A percentile compares a stretch with the other conserved stretches of the same genome.
Evolutionary conservation across 805 yeast genomes (phyloP).

Genomic region (Debaryomyces hansenii): DNA sequence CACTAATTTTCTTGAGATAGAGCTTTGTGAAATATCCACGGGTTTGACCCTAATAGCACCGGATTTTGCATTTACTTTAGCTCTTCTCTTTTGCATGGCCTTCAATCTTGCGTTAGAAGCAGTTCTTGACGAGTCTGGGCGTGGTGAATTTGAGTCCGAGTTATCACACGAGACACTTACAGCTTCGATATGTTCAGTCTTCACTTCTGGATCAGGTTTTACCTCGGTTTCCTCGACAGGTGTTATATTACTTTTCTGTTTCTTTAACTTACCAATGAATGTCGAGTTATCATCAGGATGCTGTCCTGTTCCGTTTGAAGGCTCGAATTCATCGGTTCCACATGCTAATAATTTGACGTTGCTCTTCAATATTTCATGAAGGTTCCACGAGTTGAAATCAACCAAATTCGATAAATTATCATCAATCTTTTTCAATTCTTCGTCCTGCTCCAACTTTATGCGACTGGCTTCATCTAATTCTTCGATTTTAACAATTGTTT

Average conservation of each 20-base stretch:
- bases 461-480: conserved; percentile 14
- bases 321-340: conserved; percentile 46
- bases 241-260: conserved; percentile 44
- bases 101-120: conserved; percentile 73
- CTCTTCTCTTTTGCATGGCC: conserved; percentile 92
- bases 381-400: conserved; percentile 50
- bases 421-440: conserved; percentile 38
- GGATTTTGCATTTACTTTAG: conserved; percentile 66
- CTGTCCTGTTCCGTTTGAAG: conserved; percentile 10
- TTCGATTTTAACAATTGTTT: conserved; percentile 14
- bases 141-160: not conserved
- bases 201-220: conserved; percentile 4
- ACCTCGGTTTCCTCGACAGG: conserved; percentile 13
- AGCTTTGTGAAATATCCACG: conserved; percentile 70
- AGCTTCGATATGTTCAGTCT: conserved; percentile 8
- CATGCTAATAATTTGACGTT: conserved; percentile 63
- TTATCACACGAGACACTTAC: not conserved
- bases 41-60: conserved; percentile 46
- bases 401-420: conserved; percentile 44
- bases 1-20: conserved; percentile 57
- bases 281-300: conserved; percentile 18
- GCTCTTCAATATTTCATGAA: conserved; percentile 48
- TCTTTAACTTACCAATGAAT: conserved; percentile 47
- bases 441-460: conserved; percentile 43
- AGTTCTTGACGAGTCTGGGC: conserved; percentile 21